Evolutionary conservation across 2,329 filamentous ascomycete genomes (phyloP).

Genomic region (Ascomycota sp.): DNA sequence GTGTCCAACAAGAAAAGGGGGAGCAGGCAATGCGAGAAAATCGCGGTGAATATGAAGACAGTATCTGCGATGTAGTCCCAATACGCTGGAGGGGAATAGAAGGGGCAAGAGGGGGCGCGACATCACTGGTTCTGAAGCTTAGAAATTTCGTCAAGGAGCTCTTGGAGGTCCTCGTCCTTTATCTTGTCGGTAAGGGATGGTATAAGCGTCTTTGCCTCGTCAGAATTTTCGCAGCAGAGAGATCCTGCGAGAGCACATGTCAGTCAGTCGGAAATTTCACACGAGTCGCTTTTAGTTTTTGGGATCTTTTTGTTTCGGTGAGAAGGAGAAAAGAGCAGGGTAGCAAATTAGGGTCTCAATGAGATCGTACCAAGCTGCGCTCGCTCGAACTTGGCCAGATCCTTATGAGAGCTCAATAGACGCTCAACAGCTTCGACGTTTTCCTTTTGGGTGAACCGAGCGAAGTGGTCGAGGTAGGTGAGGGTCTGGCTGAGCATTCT

Average conservation of each 20-base stretch:
- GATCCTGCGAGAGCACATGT: constrained; percentile 36
- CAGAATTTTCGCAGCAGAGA: constrained; percentile 75
- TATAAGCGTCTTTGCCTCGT: constrained; percentile 92
- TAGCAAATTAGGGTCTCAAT: not conserved
- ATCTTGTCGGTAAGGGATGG: constrained; percentile 82
- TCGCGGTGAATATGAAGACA: no score
- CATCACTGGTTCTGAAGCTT: constrained; percentile 38
- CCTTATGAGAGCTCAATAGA: constrained; percentile 56
- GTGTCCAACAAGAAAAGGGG: no score
- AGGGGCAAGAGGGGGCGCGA: not conserved
- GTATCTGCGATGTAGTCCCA: no score
- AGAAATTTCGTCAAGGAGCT: constrained; percentile 74
- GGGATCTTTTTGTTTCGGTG: no score
- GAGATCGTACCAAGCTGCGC: constrained; percentile 57
- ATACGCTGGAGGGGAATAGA: not conserved
- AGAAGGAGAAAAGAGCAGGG: not conserved
- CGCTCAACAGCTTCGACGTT: constrained; percentile 89
- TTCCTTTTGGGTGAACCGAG: constrained; percentile 86
- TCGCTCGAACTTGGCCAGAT: constrained; percentile 80
- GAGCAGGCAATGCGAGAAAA: no score
- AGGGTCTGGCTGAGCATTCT: constrained; percentile 72
- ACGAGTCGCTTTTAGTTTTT: no score
- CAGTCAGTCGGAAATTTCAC: not conserved
- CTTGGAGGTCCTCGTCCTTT: constrained; percentile 68
- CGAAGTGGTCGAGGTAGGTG: constrained; percentile 85